Conservation (phyloP, 495 filamentous ascomycete genomes). For the Gamarada debralockiae region DNA sequence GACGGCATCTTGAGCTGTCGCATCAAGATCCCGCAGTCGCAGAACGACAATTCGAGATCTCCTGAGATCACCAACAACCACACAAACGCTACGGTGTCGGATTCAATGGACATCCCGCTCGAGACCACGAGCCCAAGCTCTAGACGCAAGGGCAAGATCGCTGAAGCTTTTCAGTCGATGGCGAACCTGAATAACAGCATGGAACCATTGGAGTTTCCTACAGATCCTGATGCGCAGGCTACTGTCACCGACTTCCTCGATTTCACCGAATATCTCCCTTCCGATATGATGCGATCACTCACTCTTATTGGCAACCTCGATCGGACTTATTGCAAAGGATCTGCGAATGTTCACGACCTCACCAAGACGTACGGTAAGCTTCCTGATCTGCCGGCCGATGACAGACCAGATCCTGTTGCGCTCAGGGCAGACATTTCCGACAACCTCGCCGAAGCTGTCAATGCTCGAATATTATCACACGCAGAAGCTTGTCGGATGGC, state of each 20-base stretch:
- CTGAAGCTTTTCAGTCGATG: slow-evolving; percentile 23
- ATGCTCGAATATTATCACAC: slow-evolving; percentile 69
- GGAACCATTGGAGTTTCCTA: slow-evolving; percentile 20
- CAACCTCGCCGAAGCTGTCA: slow-evolving; percentile 67
- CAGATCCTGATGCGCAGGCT: slow-evolving; percentile 90
- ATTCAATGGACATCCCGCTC: slow-evolving; percentile 16
- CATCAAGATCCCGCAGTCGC: slow-evolving; percentile 22
- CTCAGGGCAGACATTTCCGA: slow-evolving; percentile 76
- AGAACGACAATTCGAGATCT: neutral
- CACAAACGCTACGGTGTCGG: neutral
- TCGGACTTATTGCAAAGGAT: slow-evolving; percentile 60
- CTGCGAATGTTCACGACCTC: slow-evolving; percentile 65
- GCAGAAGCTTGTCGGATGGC: slow-evolving; percentile 80
- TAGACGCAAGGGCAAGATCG: slow-evolving; percentile 24
- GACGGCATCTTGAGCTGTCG: slow-evolving; percentile 23
- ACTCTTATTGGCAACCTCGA: slow-evolving; percentile 85
- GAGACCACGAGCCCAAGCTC: slow-evolving; percentile 19
- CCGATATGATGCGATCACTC: slow-evolving; percentile 86
- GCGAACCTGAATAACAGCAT: slow-evolving; percentile 19
- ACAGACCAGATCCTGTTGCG: slow-evolving; percentile 34
- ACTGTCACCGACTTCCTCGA: slow-evolving; percentile 95
- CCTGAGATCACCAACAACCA: neutral
- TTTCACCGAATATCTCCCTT: slow-evolving; percentile 93
- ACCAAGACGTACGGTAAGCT: slow-evolving; percentile 71
- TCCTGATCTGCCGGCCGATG: slow-evolving; percentile 36